Evolutionary conservation across 2,329 filamentous ascomycete genomes (phyloP).

Genomic region (Cladophialophora psammophila): DNA sequence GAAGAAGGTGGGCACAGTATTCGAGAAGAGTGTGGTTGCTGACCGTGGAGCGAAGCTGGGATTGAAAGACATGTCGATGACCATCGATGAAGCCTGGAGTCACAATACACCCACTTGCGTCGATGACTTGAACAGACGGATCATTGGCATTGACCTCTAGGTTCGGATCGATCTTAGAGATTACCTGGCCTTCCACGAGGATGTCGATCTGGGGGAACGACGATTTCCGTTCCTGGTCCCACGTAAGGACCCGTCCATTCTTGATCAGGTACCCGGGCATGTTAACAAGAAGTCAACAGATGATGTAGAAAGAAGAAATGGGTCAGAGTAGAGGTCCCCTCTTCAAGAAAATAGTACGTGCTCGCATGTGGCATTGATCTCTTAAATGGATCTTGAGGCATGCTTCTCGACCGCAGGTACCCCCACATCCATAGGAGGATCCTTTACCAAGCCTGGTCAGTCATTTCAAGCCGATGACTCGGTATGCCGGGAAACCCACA

Average conservation of each 20-base stretch:
- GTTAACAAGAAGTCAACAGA: not conserved
- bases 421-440: not conserved
- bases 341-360: not conserved
- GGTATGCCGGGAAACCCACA: not conserved
- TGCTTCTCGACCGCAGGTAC: not conserved
- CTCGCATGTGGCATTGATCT: not conserved
- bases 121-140: constrained; percentile 44
- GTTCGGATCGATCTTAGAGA: constrained; percentile 16
- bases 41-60: constrained; percentile 49
- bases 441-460: not conserved
- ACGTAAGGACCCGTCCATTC: not conserved
- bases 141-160: not conserved
- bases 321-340: not conserved
- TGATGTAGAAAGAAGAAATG: not conserved
- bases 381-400: not conserved
- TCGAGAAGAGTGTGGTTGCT: constrained; percentile 49
- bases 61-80: constrained; percentile 54
- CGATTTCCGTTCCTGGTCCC: not conserved
- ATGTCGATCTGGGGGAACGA: constrained; percentile 21
- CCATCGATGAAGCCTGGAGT: constrained; percentile 45
- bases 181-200: constrained; percentile 18
- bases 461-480: not conserved
- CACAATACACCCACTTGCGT: constrained; percentile 46
- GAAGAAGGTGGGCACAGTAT: constrained; percentile 52
- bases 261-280: constrained; percentile 17